Evolutionary conservation across 2,329 filamentous ascomycete genomes (phyloP).

Genomic region (Neofusicoccum parvum): DNA sequence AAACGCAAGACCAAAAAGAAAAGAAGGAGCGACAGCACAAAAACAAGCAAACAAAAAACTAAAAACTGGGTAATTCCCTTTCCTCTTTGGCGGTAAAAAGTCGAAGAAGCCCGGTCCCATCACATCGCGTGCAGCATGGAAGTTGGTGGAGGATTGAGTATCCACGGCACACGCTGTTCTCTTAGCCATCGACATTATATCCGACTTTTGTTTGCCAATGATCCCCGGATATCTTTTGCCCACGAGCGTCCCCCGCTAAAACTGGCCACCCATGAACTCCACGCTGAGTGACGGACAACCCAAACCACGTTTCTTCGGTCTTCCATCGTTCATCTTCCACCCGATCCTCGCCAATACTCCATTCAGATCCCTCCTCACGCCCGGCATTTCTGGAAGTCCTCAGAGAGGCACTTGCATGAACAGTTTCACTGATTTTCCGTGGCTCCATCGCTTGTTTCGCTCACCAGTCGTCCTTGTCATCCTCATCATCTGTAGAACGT

Average conservation of each 20-base stretch:
- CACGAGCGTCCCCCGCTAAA: neutral
- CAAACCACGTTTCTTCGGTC: neutral
- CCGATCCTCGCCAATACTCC: neutral
- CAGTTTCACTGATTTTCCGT: neutral
- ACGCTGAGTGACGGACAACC: neutral
- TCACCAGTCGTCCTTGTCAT: constrained; percentile 70
- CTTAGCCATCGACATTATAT: neutral
- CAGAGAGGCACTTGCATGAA: neutral
- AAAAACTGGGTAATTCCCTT: too few species aligned
- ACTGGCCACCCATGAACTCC: neutral
- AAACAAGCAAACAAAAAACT: too few species aligned
- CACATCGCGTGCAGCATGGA: too few species aligned
- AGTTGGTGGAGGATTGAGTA: too few species aligned
- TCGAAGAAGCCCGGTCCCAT: too few species aligned
- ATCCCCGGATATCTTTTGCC: neutral
- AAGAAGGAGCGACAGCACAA: too few species aligned
- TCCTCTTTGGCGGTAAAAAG: too few species aligned
- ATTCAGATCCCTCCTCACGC: neutral
- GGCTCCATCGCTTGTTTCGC: neutral
- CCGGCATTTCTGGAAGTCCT: neutral
- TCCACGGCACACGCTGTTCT: too few species aligned
- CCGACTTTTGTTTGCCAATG: neutral
- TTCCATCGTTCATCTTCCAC: neutral
- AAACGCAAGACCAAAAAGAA: too few species aligned
- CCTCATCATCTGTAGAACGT: constrained; percentile 66